phyloP scores from a whole-genome alignment of 441 rosid species.

The Corymbia citriodora region DNA sequence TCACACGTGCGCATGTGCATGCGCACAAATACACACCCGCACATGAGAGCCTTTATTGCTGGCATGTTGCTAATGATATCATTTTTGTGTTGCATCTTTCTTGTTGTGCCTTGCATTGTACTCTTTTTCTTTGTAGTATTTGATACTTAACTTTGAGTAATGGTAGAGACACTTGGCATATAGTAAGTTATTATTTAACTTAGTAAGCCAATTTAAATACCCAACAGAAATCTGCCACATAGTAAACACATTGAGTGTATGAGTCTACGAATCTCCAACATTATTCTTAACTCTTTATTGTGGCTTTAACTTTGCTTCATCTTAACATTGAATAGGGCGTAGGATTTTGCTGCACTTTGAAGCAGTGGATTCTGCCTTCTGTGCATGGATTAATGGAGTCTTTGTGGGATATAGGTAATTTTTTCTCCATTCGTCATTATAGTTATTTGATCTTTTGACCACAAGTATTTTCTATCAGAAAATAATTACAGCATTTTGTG shows the following conservation, averaged over 20 bases:
- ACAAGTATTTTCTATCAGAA: not conserved
- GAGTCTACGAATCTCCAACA: not conserved
- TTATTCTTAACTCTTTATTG: not conserved
- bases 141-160: not conserved
- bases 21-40: not conserved
- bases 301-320: not conserved
- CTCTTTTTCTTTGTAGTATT: not conserved
- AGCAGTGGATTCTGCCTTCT: conserved; percentile 97
- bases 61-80: not conserved
- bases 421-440: not conserved
- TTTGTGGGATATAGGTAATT: conserved; percentile 89
- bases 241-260: not conserved
- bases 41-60: not conserved
- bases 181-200: not conserved
- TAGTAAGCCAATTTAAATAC: not conserved
- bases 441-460: not conserved
- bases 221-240: not conserved
- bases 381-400: conserved; percentile 89
- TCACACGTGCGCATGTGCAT: fast-evolving
- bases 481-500: not conserved
- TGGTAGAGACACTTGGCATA: not conserved
- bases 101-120: not conserved
- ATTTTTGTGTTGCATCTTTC: not conserved
- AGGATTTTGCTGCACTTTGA: conserved; percentile 94
- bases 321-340: conserved; percentile 54